Evolutionary conservation across 2,329 filamentous ascomycete species (phyloP), one percentile per base, ranked within the genome.

Genomic region (Pseudopyricularia javanii): DNA sequence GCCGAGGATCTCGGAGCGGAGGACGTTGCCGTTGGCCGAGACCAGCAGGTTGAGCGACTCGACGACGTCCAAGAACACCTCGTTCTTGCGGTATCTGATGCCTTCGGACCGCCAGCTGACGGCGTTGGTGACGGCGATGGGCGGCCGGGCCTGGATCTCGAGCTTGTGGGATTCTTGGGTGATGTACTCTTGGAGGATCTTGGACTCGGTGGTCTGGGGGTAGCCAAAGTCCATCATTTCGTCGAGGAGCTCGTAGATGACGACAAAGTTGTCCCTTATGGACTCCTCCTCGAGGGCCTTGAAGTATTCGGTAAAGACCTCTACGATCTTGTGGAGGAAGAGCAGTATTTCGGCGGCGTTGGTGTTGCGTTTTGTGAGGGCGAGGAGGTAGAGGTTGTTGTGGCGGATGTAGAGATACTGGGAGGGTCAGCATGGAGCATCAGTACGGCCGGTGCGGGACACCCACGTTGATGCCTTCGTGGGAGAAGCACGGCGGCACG

Each of bases 161-260:
- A 98, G 82, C 72, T 97, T 97, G 75, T 98, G 93, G 52, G 91
- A 96, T 71, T 98, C 93, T 70, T 98, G 93, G 40, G 93, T 98
- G 67, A 98, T 98, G 74, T 95, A 95, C 74, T 98, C 93, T 70
- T 98, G 93, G 56, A 98, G 74, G 67, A 98, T 98, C 79, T 98
- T 98, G 68, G 83, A 88, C 70, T 98, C 93, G 59, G 93, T 98
- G 9, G 93, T 98, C 70, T 98, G 93, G 6, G 93, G 93, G 68
- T 98, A 96, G 58, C 93, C 93, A 75, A 98, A 98, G 71, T 98
- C 93, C 93, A 98, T 98, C 93, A 98, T 98, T 75, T 98, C 93
- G 66, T 98, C 93, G 57, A 98, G 80, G 56, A 98, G 73, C 71
- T 98, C 93, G 76, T 98, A 98, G 65, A 98, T 98, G 66, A 98